Evolutionary conservation across 306 rosid genomes (phyloP).

Genomic region (Cercis canadensis): DNA sequence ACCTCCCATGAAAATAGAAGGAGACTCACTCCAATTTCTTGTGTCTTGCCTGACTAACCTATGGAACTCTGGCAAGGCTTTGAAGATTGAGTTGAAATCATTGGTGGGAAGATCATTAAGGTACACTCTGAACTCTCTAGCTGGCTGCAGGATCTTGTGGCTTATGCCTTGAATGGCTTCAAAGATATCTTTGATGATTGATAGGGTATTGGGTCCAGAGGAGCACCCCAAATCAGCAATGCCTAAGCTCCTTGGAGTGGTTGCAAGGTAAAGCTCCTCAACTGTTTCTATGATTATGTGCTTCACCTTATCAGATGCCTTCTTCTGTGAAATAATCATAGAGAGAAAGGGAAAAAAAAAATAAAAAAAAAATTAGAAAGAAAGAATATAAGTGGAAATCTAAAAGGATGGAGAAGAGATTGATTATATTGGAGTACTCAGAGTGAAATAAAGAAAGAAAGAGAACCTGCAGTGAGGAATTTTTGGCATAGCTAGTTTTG

Average conservation of each 20-base stretch:
- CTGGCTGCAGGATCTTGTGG: slow-evolving; percentile 46
- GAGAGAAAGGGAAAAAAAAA: slow-evolving; percentile 8
- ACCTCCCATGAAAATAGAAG: slow-evolving; percentile 81
- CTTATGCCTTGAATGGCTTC: slow-evolving; percentile 58
- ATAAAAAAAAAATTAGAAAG: background rate
- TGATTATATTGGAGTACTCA: background rate
- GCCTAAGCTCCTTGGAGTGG: slow-evolving; percentile 74
- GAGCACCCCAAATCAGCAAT: slow-evolving; percentile 96
- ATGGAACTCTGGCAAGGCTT: slow-evolving; percentile 82
- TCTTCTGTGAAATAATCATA: slow-evolving; percentile 69
- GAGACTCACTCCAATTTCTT: slow-evolving; percentile 32
- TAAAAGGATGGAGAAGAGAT: slow-evolving; percentile 1
- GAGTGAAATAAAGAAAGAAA: slow-evolving; percentile 4
- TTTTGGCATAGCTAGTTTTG: slow-evolving; percentile 85
- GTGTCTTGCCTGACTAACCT: slow-evolving; percentile 48
- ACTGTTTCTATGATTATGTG: slow-evolving; percentile 73
- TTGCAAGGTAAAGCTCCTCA: slow-evolving; percentile 59
- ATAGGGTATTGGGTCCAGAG: slow-evolving; percentile 82
- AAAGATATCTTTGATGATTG: slow-evolving; percentile 77
- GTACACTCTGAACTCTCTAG: slow-evolving; percentile 70
- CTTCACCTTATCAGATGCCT: slow-evolving; percentile 78
- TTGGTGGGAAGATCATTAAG: slow-evolving; percentile 94
- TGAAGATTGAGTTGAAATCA: slow-evolving; percentile 94
- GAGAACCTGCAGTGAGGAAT: slow-evolving; percentile 81
- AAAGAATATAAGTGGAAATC: background rate